phyloP scores from a whole-genome alignment of 129 eudicot genomes.

The Ambrosia trifida region DNA sequence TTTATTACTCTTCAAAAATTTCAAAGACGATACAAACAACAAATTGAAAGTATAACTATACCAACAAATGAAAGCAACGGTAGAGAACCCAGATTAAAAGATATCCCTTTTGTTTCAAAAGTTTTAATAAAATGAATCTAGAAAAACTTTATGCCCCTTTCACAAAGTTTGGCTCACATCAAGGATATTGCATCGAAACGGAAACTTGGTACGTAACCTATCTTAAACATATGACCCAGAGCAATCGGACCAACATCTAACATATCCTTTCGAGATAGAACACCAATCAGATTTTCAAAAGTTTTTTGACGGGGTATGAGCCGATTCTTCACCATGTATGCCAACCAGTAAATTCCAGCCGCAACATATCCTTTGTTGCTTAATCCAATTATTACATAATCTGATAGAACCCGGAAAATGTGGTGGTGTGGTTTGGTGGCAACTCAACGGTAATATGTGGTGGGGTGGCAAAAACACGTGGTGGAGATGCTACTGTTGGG shows the following conservation, averaged over 20 bases:
- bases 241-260: constrained; percentile 48
- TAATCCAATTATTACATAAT: constrained; percentile 48
- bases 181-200: constrained; percentile 25
- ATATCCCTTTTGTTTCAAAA: not conserved
- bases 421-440: too few relatives aligned
- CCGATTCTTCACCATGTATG: constrained; percentile 38
- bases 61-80: constrained; percentile 11
- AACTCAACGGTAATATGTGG: too few relatives aligned
- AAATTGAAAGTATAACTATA: not conserved
- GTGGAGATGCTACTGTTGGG: too few relatives aligned
- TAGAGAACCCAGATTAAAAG: constrained; percentile 9
- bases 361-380: constrained; percentile 44
- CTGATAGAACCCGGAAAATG: too few relatives aligned
- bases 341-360: constrained; percentile 61
- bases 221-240: constrained; percentile 45
- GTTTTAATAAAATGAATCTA: not conserved
- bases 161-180: constrained; percentile 24
- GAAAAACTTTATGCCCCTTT: constrained; percentile 8
- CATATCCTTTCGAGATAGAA: constrained; percentile 41
- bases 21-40: constrained; percentile 28
- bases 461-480: too few relatives aligned
- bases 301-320: constrained; percentile 42
- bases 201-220: constrained; percentile 46
- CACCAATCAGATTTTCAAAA: constrained; percentile 43
- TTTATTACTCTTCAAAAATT: constrained; percentile 23